Percentiles rank a stretch among this genome's conserved stretches.
phyloP scores from a whole-genome alignment of 2,329 filamentous ascomycete species.

The Orbilia blumenaviensis region DNA sequence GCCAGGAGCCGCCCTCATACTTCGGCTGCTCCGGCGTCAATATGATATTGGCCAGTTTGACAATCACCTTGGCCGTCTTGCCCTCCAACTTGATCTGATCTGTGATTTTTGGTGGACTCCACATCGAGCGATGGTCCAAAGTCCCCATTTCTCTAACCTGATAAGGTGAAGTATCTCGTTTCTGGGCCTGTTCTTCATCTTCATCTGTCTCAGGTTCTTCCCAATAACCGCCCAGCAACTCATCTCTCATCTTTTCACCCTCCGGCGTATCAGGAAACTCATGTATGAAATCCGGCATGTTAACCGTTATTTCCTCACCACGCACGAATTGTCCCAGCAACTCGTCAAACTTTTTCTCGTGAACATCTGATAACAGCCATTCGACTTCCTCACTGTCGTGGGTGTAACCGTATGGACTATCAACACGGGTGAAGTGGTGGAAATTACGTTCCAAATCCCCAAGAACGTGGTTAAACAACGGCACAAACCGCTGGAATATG shows the following conservation, averaged over 20 bases:
- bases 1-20: conserved; percentile 68
- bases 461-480: conserved; percentile 48
- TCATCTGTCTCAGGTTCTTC: not conserved
- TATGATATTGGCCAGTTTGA: conserved; percentile 71
- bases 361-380: not conserved
- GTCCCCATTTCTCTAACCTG: conserved; percentile 28
- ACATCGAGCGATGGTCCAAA: not conserved
- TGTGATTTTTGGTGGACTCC: not conserved
- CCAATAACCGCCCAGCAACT: not conserved
- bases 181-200: not conserved
- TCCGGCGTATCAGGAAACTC: not conserved
- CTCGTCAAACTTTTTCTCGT: conserved; percentile 16
- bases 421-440: not conserved
- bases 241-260: conserved; percentile 2
- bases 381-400: conserved; percentile 12
- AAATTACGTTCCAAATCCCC: conserved; percentile 5
- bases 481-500: conserved; percentile 45
- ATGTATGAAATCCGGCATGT: not conserved
- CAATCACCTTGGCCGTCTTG: conserved; percentile 69
- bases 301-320: conserved; percentile 21
- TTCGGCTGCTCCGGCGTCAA: conserved; percentile 66
- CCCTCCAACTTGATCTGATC: conserved; percentile 51
- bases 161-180: not conserved
- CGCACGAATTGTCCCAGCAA: conserved; percentile 29
- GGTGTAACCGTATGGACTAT: not conserved